phyloP scores from a whole-genome alignment of 139 green algal genomes.

The Monoraphidium neglectum region DNA sequence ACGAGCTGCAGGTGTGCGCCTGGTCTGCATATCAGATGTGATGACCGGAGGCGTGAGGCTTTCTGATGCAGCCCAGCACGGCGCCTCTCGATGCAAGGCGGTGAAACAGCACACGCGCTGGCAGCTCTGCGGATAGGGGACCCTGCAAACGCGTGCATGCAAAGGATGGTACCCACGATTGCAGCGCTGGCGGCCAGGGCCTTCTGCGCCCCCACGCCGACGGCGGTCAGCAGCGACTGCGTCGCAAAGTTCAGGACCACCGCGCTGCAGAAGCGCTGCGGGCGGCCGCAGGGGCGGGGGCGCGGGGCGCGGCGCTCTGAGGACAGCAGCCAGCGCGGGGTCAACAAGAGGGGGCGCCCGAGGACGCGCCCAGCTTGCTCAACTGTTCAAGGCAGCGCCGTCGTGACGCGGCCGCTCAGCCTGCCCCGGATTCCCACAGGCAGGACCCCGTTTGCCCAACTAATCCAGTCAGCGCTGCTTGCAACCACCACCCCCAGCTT shows the following conservation, averaged over 20 bases:
- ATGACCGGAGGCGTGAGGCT: too few species aligned
- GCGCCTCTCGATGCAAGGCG: neutral
- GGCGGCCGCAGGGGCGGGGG: neutral
- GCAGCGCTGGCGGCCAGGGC: constrained; percentile 68
- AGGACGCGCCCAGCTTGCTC: neutral
- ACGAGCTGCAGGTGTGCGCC: too few species aligned
- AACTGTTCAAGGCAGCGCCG: neutral
- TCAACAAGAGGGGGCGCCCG: neutral
- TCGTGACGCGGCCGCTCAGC: neutral
- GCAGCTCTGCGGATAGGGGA: neutral
- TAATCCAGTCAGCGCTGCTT: neutral
- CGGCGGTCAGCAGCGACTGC: constrained; percentile 88
- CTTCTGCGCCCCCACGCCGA: constrained; percentile 87
- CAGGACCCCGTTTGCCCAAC: neutral
- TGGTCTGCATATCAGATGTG: too few species aligned
- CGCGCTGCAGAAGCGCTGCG: constrained; percentile 81
- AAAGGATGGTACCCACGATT: too few species aligned
- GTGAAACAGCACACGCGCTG: neutral
- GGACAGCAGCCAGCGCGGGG: neutral
- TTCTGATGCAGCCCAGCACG: too few species aligned
- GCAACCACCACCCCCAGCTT: neutral
- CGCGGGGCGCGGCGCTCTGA: neutral
- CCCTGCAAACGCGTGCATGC: too few species aligned
- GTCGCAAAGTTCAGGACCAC: constrained; percentile 82
- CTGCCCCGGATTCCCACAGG: neutral